Evolutionary conservation across 257 asterid species (phyloP).

Genomic region (Linaria vulgaris): DNA sequence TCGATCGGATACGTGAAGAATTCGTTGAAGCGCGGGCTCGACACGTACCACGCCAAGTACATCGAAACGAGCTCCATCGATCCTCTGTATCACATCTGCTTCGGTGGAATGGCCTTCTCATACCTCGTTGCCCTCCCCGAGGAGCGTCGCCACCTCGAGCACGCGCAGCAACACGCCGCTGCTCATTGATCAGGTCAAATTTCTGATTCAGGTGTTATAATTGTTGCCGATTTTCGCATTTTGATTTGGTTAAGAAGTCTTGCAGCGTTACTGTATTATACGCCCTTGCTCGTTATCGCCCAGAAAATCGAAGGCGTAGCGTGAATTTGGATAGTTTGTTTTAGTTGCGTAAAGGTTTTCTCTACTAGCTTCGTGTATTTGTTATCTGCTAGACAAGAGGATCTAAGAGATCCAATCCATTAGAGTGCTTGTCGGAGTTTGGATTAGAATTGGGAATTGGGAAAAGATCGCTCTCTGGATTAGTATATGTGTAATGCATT

Average conservation of each 20-base stretch:
- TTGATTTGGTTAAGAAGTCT: neutral
- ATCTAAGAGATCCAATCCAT: neutral
- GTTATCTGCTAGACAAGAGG: slow-evolving; percentile 2
- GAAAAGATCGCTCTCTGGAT: too few species aligned
- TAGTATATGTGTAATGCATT: too few species aligned
- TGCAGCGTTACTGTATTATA: too few species aligned
- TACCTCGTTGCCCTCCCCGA: slow-evolving; percentile 92
- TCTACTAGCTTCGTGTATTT: neutral
- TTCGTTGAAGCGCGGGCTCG: slow-evolving; percentile 47
- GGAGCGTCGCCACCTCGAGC: slow-evolving; percentile 96
- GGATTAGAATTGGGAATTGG: neutral
- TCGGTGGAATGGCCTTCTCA: slow-evolving; percentile 82
- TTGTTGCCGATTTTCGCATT: neutral
- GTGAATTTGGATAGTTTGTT: too few species aligned
- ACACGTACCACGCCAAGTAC: slow-evolving; percentile 67
- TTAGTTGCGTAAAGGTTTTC: too few species aligned
- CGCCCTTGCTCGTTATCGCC: too few species aligned
- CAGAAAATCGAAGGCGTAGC: too few species aligned
- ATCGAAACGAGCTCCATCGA: slow-evolving; percentile 63
- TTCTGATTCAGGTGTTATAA: neutral
- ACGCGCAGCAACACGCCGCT: slow-evolving; percentile 48
- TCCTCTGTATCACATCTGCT: slow-evolving; percentile 75
- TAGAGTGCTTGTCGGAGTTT: slow-evolving; percentile 7
- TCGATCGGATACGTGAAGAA: slow-evolving; percentile 42
- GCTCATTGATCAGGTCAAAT: slow-evolving; percentile 20